These are phyloP conservation scores for Microcyclospora tardicrescens DNA, from an alignment of 2,329 filamentous ascomycete species.

Conservation along the genomic window DNA sequence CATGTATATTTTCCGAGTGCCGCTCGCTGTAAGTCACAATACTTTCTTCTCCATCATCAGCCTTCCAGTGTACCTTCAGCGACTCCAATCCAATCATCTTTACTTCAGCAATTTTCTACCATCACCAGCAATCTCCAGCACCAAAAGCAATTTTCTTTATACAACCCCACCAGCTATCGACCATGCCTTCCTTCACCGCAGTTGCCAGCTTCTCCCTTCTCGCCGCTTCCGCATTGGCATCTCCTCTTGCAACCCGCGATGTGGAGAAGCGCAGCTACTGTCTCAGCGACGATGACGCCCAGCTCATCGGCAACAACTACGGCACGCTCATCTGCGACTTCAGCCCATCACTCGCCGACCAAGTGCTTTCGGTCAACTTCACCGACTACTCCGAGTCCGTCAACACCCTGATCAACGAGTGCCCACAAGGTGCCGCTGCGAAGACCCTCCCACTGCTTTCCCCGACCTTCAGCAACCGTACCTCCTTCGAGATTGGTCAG, in stretches of 20 bases:
- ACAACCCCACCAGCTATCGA: slow-evolving; percentile 1
- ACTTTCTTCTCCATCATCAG: no score
- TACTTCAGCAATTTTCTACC: no score
- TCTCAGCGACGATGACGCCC: slow-evolving; percentile 13
- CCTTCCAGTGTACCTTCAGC: no score
- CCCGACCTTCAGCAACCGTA: slow-evolving; percentile 16
- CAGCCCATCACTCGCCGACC: slow-evolving; percentile 13
- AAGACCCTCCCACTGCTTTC: slow-evolving; percentile 10
- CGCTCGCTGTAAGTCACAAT: no score
- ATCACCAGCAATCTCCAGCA: no score
- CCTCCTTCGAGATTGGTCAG: slow-evolving; percentile 18
- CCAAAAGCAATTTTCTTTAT: neutral
- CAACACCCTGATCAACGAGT: slow-evolving; percentile 22
- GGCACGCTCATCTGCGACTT: slow-evolving; percentile 18
- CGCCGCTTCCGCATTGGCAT: slow-evolving; percentile 7
- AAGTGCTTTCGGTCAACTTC: slow-evolving; percentile 14
- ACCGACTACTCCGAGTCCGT: slow-evolving; percentile 22
- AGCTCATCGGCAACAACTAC: slow-evolving; percentile 17
- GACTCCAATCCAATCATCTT: no score
- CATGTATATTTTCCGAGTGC: no score
- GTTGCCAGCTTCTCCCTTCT: slow-evolving; percentile 5
- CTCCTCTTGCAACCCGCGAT: slow-evolving; percentile 3
- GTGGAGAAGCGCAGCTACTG: slow-evolving; percentile 11
- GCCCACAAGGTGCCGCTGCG: slow-evolving; percentile 16
- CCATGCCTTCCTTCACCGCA: slow-evolving; percentile 9